Base-by-base conservation (phyloP, 2,329 filamentous ascomycete genomes). In the Aspergillus fischeri region DNA sequence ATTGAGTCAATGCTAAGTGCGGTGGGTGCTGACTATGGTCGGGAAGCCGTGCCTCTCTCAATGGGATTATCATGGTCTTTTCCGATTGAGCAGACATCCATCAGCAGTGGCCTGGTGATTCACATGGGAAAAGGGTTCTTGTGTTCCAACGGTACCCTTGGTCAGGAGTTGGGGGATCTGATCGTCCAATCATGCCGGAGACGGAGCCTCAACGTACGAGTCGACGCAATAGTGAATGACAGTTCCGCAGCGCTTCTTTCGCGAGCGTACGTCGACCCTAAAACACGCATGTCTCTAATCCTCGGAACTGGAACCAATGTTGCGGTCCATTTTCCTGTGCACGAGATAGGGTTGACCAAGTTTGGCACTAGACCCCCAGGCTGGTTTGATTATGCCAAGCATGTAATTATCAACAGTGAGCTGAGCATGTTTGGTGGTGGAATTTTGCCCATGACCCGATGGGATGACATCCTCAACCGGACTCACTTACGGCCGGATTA, bases 31-130 rank as follows among this genome's bases (percentile, higher is more conserved):
- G 74, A 77, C 54, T 77, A 74, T 47, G 72, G 71, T 20, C 68
- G 73, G 6, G 70, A 67, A 48, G 60, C 65, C 14, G 68, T 69
- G 3, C 76, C 75, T 10, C 71, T 87, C 55, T 76, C 79, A 4
- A 83, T 87, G 78, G 85, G 85, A 3, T 65, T 88, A 60, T 83
- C 85, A 2, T 88, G 85, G 85, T 86, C 85, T 3, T 87, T 88
- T 69, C 85, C 85, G 0, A 79, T 88, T 54, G 82, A 86, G 70
- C 84, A 87, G 73, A 87, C 84, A 4, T 86, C 83, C 11, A 78
- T 79, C 55, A 77, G 80, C 53, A 82, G 77, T 49, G 85, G 83
- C 6, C 79, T 78, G 48, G 72, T 87, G 21, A 76, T 85, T 53
- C 78, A 78, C 17, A 88, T 88, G 85, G 85, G 85, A 59, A 88